A percentile compares a stretch with the other conserved stretches of the same genome.
Evolutionary conservation across 1,139 yeast species (phyloP).

Genomic region (Pichia sp.): DNA sequence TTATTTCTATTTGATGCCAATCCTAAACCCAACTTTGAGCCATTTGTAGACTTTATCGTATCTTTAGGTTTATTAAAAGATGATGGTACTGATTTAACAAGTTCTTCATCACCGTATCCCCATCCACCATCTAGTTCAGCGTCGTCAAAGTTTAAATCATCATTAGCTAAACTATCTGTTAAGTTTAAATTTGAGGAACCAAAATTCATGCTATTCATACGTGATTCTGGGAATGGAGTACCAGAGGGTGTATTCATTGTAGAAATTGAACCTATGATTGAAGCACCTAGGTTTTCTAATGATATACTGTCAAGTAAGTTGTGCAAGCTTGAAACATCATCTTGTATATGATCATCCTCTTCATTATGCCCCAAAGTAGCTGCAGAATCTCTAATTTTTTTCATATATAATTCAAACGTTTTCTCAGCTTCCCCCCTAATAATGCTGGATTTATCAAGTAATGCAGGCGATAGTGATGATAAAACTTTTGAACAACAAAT

Average conservation of each 20-base stretch:
- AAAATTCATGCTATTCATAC: neutral
- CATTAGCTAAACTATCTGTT: slow-evolving; percentile 7
- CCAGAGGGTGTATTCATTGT: slow-evolving; percentile 8
- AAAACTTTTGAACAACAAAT: slow-evolving; percentile 78
- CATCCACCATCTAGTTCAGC: slow-evolving; percentile 30
- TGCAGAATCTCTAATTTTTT: slow-evolving; percentile 59
- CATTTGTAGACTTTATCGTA: neutral
- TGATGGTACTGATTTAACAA: neutral
- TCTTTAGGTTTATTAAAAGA: neutral
- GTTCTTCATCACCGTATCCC: slow-evolving; percentile 26
- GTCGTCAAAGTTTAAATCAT: slow-evolving; percentile 19
- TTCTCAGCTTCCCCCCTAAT: slow-evolving; percentile 69
- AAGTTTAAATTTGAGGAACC: neutral
- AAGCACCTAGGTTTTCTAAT: slow-evolving; percentile 20
- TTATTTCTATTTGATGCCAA: neutral
- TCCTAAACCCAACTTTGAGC: slow-evolving; percentile 12
- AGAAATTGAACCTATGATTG: slow-evolving; percentile 9
- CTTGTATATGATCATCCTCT: slow-evolving; percentile 33
- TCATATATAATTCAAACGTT: slow-evolving; percentile 59
- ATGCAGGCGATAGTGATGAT: slow-evolving; percentile 78
- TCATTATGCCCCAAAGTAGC: slow-evolving; percentile 44
- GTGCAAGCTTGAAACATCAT: slow-evolving; percentile 22
- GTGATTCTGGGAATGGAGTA: slow-evolving; percentile 10
- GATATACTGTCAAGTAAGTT: slow-evolving; percentile 21
- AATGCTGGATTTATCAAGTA: slow-evolving; percentile 65